Base-by-base conservation (phyloP, 495 filamentous ascomycete genomes). In the Melanomma pulvis-pyrius region DNA sequence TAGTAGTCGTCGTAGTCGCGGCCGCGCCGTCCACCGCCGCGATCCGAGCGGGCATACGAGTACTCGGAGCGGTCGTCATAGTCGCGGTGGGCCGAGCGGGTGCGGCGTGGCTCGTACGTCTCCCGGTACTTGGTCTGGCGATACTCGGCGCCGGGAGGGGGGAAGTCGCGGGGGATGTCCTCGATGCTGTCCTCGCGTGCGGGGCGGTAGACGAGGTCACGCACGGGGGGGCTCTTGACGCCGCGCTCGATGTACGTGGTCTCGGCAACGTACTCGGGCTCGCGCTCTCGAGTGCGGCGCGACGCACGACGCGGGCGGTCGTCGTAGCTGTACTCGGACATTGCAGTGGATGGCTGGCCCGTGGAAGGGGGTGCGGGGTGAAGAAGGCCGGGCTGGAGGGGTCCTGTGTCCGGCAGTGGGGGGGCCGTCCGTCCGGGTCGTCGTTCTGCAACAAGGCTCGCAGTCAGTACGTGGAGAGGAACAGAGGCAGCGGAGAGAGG, bases 151-250 rank as follows among this genome's bases (percentile, higher is more conserved):
- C 73, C 71, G n/a, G 77, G 76, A 2, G 77, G 77, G 34, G 77
- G 77, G 67, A 79, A 79, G 59, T 78, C 75, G 58, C 77, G 73
- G 21, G 74, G 70, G 49, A 79, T 78, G 61, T 79, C 77, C 56
- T 79, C 77, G 62, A 78, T 69, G 63, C 75, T 77, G 69, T 79
- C 77, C 17, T 79, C 77, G 58, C 72, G 76, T 6, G 61, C 56
- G 26, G 70, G 70, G 25, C 77, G 76, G 62, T 71, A 78, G 59
- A 77, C 77, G 2, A 79, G 71, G 55, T 79, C 77, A 25, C 69
- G 72, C 8, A 74, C 74, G 17, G 69, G 67, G 2, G 69, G 57
- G 55, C 74, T 76, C 26, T 61, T 68, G 47, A 69, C 72, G 54
- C 76, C 78, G 49, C 77, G 78, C 73, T 77, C 74, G 63, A 78